phyloP scores from a whole-genome alignment of 2,329 filamentous ascomycete species.

The Phaeosphaeria sp. region DNA sequence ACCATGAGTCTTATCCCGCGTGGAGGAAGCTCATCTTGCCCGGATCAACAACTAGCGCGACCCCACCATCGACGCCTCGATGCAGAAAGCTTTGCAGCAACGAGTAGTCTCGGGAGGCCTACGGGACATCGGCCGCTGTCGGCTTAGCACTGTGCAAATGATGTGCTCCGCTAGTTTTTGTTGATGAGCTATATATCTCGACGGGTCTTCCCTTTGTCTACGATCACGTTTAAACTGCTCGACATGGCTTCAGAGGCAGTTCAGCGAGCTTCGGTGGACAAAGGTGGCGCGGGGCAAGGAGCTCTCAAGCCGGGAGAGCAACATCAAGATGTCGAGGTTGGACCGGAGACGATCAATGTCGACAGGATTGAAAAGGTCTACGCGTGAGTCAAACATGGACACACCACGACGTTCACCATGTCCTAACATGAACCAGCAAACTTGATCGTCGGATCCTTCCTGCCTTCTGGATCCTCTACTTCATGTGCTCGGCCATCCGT shows the following conservation, averaged over 20 bases:
- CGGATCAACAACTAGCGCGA: slow-evolving; percentile 25
- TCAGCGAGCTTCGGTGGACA: slow-evolving; percentile 16
- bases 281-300: slow-evolving; percentile 20
- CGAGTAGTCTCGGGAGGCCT: slow-evolving; percentile 15
- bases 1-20: background rate
- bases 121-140: slow-evolving; percentile 18
- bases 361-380: slow-evolving; percentile 48
- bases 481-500: slow-evolving; percentile 88
- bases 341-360: slow-evolving; percentile 39
- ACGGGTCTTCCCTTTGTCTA: background rate
- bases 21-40: slow-evolving; percentile 6
- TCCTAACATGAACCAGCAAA: slow-evolving; percentile 50
- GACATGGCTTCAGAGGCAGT: slow-evolving; percentile 31
- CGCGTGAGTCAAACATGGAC: slow-evolving; percentile 29
- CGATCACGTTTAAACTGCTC: background rate
- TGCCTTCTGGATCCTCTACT: slow-evolving; percentile 91
- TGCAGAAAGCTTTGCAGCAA: slow-evolving; percentile 15
- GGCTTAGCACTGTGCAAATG: slow-evolving; percentile 18
- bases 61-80: slow-evolving; percentile 21
- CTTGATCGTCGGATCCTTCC: slow-evolving; percentile 65
- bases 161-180: background rate
- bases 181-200: slow-evolving; percentile 3
- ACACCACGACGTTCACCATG: background rate
- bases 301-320: slow-evolving; percentile 30
- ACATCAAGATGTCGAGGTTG: slow-evolving; percentile 43